Conservation (phyloP, 768 basidiomycete species). For the Auriculariales sp. region DNA sequence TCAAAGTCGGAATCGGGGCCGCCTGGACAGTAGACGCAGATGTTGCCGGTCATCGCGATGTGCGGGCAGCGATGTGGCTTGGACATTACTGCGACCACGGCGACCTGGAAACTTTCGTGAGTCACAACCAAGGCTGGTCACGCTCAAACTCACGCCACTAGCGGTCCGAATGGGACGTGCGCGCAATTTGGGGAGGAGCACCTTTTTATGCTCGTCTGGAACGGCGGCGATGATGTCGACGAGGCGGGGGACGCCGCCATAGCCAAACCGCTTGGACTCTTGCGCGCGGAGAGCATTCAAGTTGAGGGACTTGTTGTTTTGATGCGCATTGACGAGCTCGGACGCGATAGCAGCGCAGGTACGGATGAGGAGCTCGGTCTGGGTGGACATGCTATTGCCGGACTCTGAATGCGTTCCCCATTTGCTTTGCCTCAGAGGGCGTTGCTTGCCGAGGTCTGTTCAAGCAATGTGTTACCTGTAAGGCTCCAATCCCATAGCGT, state of each 20-base stretch:
- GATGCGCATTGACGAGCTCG: conserved; percentile 80
- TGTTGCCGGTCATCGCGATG: conserved; percentile 99
- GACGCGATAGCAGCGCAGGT: conserved; percentile 91
- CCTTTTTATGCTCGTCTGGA: conserved; percentile 92
- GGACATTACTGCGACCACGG: conserved; percentile 99
- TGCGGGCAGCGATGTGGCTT: conserved; percentile 99
- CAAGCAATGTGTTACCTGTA: too few species aligned
- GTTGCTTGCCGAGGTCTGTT: background rate
- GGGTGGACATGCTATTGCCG: conserved; percentile 30
- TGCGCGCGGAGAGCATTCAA: conserved; percentile 78
- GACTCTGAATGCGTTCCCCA: background rate
- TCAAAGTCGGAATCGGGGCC: conserved; percentile 99
- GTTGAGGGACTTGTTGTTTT: conserved; percentile 62
- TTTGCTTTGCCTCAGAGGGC: too few species aligned
- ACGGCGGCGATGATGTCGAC: conserved; percentile 98
- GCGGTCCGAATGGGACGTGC: conserved; percentile 94
- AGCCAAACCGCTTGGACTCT: conserved; percentile 81
- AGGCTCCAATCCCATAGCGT: too few species aligned
- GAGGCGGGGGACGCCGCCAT: conserved; percentile 76
- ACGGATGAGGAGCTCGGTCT: conserved; percentile 79
- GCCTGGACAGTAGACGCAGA: conserved; percentile 99
- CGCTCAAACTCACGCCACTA: conserved; percentile 59
- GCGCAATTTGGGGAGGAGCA: conserved; percentile 73
- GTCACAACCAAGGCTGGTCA: background rate
- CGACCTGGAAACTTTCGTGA: conserved; percentile 42